Base-by-base conservation (phyloP, 345 rosid species). In the Clausena lansium region DNA sequence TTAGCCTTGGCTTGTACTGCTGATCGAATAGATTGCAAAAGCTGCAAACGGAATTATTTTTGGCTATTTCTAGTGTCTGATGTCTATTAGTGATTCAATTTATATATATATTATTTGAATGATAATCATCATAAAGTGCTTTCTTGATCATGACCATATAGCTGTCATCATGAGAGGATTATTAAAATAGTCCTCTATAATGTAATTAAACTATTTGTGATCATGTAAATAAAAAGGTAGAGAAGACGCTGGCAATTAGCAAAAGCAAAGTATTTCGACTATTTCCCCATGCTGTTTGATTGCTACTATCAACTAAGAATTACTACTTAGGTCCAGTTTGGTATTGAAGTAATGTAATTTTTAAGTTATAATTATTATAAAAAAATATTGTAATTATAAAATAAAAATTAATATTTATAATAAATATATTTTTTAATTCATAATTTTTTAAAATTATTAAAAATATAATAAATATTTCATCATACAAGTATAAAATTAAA, bases 91-190 rank as follows among this genome's bases (percentile, higher is more conserved):
- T 7, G 66, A 55, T 45, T 45, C 5, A 45, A 13, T 45, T 45
- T 11, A n/a, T 11, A 45, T 45, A 17, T 6, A 8, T 4, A 30
- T n/a, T 13, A 71, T n/a, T 3, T 36, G 58, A 54, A 71, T 6
- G 24, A 58, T 25, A 59, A 7, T 59, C 33, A 55, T 70, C 36
- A 55, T 76, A 72, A 72, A n/a, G 67, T 39, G 77, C 27, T 67
- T 73, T 10, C n/a, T 35, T 25, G 38, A 33, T 24, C 41, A 45
- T 58, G n/a, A 38, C 55, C 45, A 74, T 67, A 38, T 39, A 33
- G 76, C 50, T 77, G 78, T 68, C 75, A 67, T 68, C 35, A 35
- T 52, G 25, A 61, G 20, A 55, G 24, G 75, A 73, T 73, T 52
- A 41, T 64, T 28, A 65, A 30, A 52, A 10, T 45, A 70, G 27